Evolutionary conservation across 225 moss, liverwort and hornwort genomes (phyloP).

Genomic region (Sphagnum tenellum): DNA sequence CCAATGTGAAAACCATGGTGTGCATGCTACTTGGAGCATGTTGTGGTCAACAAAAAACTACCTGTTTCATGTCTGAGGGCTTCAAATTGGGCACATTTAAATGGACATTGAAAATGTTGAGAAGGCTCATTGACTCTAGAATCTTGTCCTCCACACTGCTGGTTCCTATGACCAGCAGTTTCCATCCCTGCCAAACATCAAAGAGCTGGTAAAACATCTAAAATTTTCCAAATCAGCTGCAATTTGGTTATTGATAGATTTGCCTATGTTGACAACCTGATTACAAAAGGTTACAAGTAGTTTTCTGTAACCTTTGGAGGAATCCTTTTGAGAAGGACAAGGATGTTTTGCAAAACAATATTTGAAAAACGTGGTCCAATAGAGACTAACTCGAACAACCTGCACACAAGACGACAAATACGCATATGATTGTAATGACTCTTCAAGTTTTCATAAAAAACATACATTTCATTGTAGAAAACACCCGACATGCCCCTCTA

Average conservation of each 20-base stretch:
- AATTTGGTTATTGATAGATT: not conserved
- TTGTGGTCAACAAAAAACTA: slow-evolving; percentile 4
- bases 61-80: slow-evolving; percentile 44
- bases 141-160: slow-evolving; percentile 48
- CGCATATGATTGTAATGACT: no score
- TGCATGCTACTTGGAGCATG: no score
- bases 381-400: slow-evolving; percentile 82
- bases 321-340: slow-evolving; percentile 79
- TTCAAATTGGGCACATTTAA: slow-evolving; percentile 58
- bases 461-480: no score
- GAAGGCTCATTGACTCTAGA: slow-evolving; percentile 57
- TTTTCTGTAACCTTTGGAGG: slow-evolving; percentile 82
- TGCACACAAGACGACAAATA: slow-evolving; percentile 20
- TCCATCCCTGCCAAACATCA: slow-evolving; percentile 46
- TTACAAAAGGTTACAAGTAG: not conserved
- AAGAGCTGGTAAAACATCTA: not conserved
- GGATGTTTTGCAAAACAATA: slow-evolving; percentile 65
- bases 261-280: not conserved
- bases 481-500: no score
- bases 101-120: slow-evolving; percentile 63
- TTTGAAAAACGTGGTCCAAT: slow-evolving; percentile 95
- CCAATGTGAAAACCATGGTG: no score
- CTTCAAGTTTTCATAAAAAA: no score
- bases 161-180: slow-evolving; percentile 75
- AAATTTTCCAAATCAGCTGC: no score